phyloP scores from a whole-genome alignment of 2,329 filamentous ascomycete species.

The Penicillium sp. region DNA sequence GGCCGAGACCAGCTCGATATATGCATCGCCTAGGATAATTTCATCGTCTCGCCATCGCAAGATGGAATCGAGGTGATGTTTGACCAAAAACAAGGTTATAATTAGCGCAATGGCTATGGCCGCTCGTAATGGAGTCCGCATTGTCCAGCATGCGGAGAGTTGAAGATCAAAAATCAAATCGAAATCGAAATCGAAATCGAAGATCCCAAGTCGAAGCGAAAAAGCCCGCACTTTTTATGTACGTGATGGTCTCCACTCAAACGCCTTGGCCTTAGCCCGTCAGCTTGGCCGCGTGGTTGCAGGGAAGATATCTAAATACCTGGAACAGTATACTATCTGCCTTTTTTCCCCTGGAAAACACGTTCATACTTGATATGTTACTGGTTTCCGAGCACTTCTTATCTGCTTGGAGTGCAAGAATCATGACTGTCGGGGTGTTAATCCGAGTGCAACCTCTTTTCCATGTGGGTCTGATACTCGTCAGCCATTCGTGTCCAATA shows the following conservation, averaged over 20 bases:
- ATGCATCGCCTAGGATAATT: constrained; percentile 4
- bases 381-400: neutral
- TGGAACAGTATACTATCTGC: neutral
- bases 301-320: neutral
- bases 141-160: constrained; percentile 6
- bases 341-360: neutral
- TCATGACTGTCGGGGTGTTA: neutral
- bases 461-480: constrained; percentile 4
- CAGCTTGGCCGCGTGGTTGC: neutral
- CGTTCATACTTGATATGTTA: neutral
- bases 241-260: neutral
- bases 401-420: neutral
- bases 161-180: neutral
- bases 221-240: neutral
- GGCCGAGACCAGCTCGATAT: constrained; percentile 19
- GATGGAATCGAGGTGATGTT: constrained; percentile 15
- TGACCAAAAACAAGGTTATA: constrained; percentile 14
- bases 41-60: constrained; percentile 9
- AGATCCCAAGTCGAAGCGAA: neutral
- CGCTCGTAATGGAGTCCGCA: constrained; percentile 14
- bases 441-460: constrained; percentile 5
- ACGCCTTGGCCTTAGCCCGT: constrained; percentile 4
- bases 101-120: constrained; percentile 14
- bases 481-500: neutral
- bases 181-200: neutral